phyloP scores from a whole-genome alignment of 352 stramenopile genomes.

The Phytophthora boehmeriae region DNA sequence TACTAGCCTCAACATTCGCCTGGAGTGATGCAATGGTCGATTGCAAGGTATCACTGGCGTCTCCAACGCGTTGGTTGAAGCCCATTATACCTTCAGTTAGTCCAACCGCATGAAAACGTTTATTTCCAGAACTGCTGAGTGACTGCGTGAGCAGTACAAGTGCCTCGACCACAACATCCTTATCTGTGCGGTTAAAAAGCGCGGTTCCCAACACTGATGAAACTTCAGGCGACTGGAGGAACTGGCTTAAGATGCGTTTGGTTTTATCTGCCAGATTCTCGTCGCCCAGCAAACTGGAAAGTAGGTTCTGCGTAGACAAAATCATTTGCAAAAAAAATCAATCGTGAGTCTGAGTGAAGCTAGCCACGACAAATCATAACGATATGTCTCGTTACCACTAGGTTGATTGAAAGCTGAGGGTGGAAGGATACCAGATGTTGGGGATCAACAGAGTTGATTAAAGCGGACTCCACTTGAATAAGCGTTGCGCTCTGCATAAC shows the following conservation, averaged over 20 bases:
- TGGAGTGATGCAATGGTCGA: conserved; percentile 59
- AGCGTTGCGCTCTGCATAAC: conserved; percentile 56
- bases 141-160: conserved; percentile 63
- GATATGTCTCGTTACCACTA: conserved; percentile 54
- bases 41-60: conserved; percentile 63
- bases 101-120: conserved; percentile 63
- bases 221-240: conserved; percentile 77
- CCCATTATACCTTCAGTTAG: conserved; percentile 68
- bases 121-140: conserved; percentile 54
- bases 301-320: conserved; percentile 48
- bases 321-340: neutral
- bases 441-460: conserved; percentile 54
- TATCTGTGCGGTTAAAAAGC: conserved; percentile 67
- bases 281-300: conserved; percentile 59
- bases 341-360: neutral
- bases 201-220: conserved; percentile 60
- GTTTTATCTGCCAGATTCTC: conserved; percentile 63
- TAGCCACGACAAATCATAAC: neutral
- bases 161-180: conserved; percentile 70
- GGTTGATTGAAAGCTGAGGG: conserved; percentile 68
- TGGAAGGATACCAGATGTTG: conserved; percentile 61
- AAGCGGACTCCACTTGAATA: conserved; percentile 69
- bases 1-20: conserved; percentile 47
- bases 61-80: conserved; percentile 53
- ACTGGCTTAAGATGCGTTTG: conserved; percentile 70